Conservation (phyloP, 225 moss, liverwort and hornwort genomes). For the Polytrichum commune region DNA sequence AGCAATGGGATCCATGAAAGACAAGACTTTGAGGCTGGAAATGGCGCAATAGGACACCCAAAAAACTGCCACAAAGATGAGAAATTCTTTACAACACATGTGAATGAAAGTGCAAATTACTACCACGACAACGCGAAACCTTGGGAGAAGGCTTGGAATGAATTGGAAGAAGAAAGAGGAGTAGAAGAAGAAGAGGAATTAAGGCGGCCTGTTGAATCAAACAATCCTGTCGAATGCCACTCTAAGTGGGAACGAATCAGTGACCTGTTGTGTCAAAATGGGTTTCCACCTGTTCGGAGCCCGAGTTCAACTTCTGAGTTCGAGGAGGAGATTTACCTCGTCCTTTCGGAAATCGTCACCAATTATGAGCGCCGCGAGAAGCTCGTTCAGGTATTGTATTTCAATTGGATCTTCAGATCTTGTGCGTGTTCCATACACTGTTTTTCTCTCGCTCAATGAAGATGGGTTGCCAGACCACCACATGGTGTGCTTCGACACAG, state of each 20-base stretch:
- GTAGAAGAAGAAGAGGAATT: constrained; percentile 17
- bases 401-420: neutral
- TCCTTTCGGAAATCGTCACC: constrained; percentile 53
- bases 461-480: neutral
- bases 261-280: constrained; percentile 59
- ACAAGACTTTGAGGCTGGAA: neutral
- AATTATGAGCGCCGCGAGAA: constrained; percentile 81
- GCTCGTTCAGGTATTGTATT: constrained; percentile 59
- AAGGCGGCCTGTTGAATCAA: constrained; percentile 1
- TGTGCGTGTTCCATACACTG: too few relatives aligned
- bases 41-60: neutral
- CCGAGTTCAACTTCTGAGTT: constrained; percentile 42
- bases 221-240: constrained; percentile 15
- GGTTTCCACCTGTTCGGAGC: constrained; percentile 61
- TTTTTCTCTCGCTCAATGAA: too few relatives aligned
- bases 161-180: constrained; percentile 38
- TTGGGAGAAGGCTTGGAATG: constrained; percentile 48
- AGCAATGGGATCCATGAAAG: neutral
- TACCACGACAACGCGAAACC: constrained; percentile 32
- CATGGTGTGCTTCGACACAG: neutral
- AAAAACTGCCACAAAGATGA: constrained; percentile 16
- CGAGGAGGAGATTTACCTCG: constrained; percentile 48
- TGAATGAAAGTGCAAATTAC: constrained; percentile 2
- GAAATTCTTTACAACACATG: constrained; percentile 18
- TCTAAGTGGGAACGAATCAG: constrained; percentile 66